Evolutionary conservation across 352 stramenopile genomes (phyloP).

Genomic region (Labyrinthula sp.): DNA sequence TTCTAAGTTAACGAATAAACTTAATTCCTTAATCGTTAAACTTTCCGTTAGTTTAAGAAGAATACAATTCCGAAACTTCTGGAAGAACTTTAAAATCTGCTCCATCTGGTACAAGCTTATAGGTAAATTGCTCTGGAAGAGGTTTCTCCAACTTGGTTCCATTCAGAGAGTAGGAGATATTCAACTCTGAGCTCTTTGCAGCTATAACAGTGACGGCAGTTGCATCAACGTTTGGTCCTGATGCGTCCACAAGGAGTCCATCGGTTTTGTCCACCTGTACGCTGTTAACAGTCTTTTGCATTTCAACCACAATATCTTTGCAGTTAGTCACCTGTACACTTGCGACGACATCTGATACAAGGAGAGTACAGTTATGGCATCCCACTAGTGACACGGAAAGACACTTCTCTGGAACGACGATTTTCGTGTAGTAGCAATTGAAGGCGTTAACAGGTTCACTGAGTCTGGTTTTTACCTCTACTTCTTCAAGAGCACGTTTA

Average conservation of each 20-base stretch:
- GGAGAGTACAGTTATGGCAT: constrained; percentile 11
- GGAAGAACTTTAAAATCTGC: constrained; percentile 7
- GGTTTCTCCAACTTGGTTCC: constrained; percentile 24
- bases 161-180: constrained; percentile 13
- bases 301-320: constrained; percentile 17
- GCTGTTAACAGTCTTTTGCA: constrained; percentile 10
- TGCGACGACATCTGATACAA: constrained; percentile 17
- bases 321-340: constrained; percentile 26
- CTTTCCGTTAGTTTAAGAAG: constrained; percentile 4
- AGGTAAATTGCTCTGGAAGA: constrained; percentile 27
- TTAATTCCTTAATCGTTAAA: no score
- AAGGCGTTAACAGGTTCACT: no score
- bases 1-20: no score
- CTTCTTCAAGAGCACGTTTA: no score
- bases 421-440: no score
- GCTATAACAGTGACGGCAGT: constrained; percentile 22
- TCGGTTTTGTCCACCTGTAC: constrained; percentile 26
- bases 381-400: constrained; percentile 20
- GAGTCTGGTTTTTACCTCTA: no score
- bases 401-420: constrained; percentile 22
- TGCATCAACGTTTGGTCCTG: constrained; percentile 9
- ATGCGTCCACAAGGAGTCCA: constrained; percentile 18
- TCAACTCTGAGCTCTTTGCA: constrained; percentile 28
- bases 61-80: constrained; percentile 21
- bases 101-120: constrained; percentile 17